A percentile compares a stretch with the other conserved stretches of the same genome.
phyloP scores from a whole-genome alignment of 2,329 filamentous ascomycete genomes.

The Mollisiaceae sp. region DNA sequence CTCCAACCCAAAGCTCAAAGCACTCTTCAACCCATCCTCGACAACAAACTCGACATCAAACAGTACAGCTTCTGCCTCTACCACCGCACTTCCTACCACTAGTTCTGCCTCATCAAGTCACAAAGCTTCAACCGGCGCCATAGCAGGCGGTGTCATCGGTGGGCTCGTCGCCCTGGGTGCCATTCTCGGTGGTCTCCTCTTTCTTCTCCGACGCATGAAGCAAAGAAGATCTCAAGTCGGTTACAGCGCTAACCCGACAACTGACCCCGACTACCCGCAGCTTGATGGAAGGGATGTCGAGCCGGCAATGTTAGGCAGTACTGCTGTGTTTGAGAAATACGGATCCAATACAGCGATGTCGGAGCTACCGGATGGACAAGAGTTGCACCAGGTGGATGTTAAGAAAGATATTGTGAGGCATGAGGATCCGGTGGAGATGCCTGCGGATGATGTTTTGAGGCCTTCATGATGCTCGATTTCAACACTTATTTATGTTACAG shows the following conservation, averaged over 20 bases:
- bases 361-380: not conserved
- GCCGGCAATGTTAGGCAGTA: constrained; percentile 3
- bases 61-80: not conserved
- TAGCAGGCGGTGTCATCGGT: constrained; percentile 12
- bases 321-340: constrained; percentile 9
- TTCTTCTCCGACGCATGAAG: constrained; percentile 6
- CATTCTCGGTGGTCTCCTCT: constrained; percentile 7
- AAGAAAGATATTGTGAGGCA: not conserved
- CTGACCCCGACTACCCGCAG: not conserved
- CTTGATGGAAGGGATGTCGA: not conserved
- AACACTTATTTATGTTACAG: too few relatives aligned
- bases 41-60: not conserved
- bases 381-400: not conserved
- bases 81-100: not conserved
- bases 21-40: constrained; percentile 7
- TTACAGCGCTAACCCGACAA: not conserved
- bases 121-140: constrained; percentile 6
- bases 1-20: constrained; percentile 1
- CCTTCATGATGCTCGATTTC: not conserved
- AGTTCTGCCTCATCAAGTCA: not conserved
- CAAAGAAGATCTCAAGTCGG: not conserved
- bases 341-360: not conserved
- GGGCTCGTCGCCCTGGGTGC: constrained; percentile 9
- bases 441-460: constrained; percentile 6
- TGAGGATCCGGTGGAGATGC: constrained; percentile 6